Conservation (phyloP, 2,329 filamentous ascomycete species). For the Pseudocercospora vitis region DNA sequence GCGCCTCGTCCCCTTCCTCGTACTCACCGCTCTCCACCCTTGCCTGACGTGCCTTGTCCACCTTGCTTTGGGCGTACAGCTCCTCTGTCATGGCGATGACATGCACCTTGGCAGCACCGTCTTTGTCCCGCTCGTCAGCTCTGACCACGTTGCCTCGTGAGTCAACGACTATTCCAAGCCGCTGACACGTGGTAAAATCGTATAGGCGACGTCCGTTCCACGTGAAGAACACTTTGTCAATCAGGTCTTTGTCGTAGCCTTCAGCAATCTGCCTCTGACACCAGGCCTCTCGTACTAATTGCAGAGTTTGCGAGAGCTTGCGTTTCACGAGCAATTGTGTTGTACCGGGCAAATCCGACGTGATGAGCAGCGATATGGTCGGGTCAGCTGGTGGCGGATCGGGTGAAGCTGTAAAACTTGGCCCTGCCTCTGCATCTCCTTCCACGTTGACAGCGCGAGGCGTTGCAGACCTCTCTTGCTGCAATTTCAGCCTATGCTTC, state of each 20-base stretch:
- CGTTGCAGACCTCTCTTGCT: constrained; percentile 18
- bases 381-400: constrained; percentile 44
- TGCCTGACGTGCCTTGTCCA: constrained; percentile 45
- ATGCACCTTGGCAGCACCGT: constrained; percentile 61
- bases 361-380: constrained; percentile 65
- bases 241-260: constrained; percentile 49
- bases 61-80: constrained; percentile 54
- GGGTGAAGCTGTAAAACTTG: constrained; percentile 5
- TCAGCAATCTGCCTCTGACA: constrained; percentile 55
- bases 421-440: constrained; percentile 6
- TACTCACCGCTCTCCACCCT: constrained; percentile 5
- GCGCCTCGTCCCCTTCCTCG: constrained; percentile 4
- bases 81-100: constrained; percentile 76
- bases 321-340: constrained; percentile 63
- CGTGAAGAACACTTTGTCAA: constrained; percentile 68
- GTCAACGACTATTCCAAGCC: constrained; percentile 61
- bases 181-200: constrained; percentile 70
- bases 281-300: constrained; percentile 69
- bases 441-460: constrained; percentile 11
- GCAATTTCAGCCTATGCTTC: constrained; percentile 19
- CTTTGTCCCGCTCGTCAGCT: constrained; percentile 50
- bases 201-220: constrained; percentile 75
- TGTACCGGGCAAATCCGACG: constrained; percentile 63
- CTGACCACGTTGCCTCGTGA: constrained; percentile 41
- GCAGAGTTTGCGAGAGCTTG: constrained; percentile 66